Evolutionary conservation across 2,329 filamentous ascomycete genomes (phyloP).

Genomic region (Westerdykella sp.): DNA sequence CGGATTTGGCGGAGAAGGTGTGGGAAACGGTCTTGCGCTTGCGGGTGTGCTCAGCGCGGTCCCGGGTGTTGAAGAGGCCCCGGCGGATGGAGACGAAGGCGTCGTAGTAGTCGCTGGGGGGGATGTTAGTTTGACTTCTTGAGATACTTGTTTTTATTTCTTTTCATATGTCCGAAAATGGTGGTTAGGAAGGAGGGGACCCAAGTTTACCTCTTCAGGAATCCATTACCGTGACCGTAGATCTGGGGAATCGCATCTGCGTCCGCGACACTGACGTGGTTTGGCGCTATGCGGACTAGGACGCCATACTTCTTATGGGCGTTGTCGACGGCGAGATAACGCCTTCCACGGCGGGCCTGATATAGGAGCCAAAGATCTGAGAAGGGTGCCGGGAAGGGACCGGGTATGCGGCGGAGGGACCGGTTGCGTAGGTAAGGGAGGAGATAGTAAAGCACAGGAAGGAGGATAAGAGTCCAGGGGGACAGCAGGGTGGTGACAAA

Average conservation of each 20-base stretch:
- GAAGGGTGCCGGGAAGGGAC: constrained; percentile 60
- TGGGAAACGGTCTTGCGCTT: constrained; percentile 87
- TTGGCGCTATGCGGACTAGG: constrained; percentile 76
- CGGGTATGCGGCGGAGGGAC: constrained; percentile 52
- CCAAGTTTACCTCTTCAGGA: constrained; percentile 40
- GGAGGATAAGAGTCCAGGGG: constrained; percentile 44
- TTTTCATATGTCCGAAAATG: background rate
- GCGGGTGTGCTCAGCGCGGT: constrained; percentile 73
- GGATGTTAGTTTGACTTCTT: background rate
- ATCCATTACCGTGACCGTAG: constrained; percentile 59
- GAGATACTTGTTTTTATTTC: too few relatives aligned
- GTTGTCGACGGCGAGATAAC: constrained; percentile 57
- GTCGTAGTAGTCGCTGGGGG: constrained; percentile 74
- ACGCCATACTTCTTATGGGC: constrained; percentile 70
- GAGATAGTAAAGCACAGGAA: constrained; percentile 51
- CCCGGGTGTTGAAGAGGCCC: constrained; percentile 83
- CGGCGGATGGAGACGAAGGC: constrained; percentile 82
- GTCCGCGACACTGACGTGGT: constrained; percentile 77
- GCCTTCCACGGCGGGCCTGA: constrained; percentile 54
- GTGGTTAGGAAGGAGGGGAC: background rate
- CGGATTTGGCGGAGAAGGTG: constrained; percentile 75
- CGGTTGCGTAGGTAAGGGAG: constrained; percentile 56
- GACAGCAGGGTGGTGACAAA: constrained; percentile 37
- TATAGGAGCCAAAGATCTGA: constrained; percentile 74
- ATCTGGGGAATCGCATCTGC: constrained; percentile 68